Base-by-base conservation (phyloP, 352 stramenopile genomes). In the Phytophthora cryptogea region DNA sequence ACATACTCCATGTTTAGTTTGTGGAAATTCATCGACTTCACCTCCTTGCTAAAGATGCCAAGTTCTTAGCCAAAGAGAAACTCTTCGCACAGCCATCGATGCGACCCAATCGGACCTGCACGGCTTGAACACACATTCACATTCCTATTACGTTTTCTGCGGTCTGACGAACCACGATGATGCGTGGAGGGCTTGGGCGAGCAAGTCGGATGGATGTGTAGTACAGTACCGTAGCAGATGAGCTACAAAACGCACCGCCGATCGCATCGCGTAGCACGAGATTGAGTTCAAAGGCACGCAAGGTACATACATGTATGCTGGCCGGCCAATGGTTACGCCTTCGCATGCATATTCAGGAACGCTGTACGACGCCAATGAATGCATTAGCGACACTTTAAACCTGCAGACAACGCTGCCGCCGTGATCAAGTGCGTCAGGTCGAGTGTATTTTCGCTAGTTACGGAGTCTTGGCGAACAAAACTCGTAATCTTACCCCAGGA, bases 81-180 rank as follows among this genome's bases (percentile, higher is more conserved):
- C 20, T 23, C 20, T 23, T 23, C 20, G 20, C 20, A 23, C 20
- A 23, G 20, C 20, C 20, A 23, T 23, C n/a, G n/a, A n/a, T n/a
- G n/a, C n/a, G n/a, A n/a, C 20, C 20, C 20, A 23, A 23, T 23
- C 20, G 20, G 20, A 23, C 1, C 20, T 23, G 20, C 2, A 23
- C 20, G 20, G 20, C 20, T 23, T 2, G 20, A 23, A 23, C 33
- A n/a, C n/a, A 39, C 33, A 7, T 31, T 62, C 44, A 62, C 44
- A 55, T 55, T 62, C 54, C 8, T 42, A 56, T 56, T 63, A 51
- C 44, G 44, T 40, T 43, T 44, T 63, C 54, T 45, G 5, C 28
- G 5, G 8, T 14, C 8, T 62, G 44, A 62, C 54, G 13, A 49
- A 36, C 16, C 7, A 5, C 16, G 20, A 32, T 63, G 54, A 56